Percentiles rank a stretch among this genome's conserved stretches.
Conservation (phyloP, 331 rosid species). For the Rosa hybrid region DNA sequence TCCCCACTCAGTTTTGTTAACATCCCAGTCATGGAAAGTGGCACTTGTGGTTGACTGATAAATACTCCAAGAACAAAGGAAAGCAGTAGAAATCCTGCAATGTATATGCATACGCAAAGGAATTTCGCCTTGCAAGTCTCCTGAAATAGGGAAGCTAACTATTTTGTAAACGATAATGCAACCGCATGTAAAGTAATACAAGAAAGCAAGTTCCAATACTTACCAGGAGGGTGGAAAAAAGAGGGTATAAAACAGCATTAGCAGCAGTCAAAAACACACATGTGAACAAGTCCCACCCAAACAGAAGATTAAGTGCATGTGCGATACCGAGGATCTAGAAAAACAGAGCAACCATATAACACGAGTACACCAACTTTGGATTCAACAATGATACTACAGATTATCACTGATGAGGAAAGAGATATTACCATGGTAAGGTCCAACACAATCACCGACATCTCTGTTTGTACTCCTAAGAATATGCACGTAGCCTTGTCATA, state of each 20-base stretch:
- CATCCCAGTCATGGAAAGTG: conserved; percentile 66
- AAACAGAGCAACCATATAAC: conserved; percentile 34
- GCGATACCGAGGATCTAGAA: conserved; percentile 83
- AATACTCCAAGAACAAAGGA: conserved; percentile 64
- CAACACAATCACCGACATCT: conserved; percentile 73
- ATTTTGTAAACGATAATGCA: conserved; percentile 19
- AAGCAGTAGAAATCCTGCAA: conserved; percentile 64
- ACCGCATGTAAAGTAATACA: background rate
- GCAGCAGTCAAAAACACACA: conserved; percentile 82
- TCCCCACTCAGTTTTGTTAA: conserved; percentile 72
- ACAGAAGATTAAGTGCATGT: conserved; percentile 83
- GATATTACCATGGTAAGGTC: conserved; percentile 85
- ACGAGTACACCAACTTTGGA: conserved; percentile 13
- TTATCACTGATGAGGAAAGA: conserved; percentile 20
- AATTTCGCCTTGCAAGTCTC: conserved; percentile 62
- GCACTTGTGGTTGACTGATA: conserved; percentile 62
- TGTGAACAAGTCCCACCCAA: conserved; percentile 96
- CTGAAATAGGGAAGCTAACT: conserved; percentile 44
- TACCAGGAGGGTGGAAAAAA: conserved; percentile 74
- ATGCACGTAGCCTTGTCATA: conserved; percentile 76
- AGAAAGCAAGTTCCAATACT: conserved; percentile 30
- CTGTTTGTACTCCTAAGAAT: conserved; percentile 85
- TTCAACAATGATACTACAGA: conserved; percentile 16
- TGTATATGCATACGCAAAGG: conserved; percentile 50
- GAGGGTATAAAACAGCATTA: conserved; percentile 58